Evolutionary conservation across 805 yeast species (phyloP).

Genomic region (Saturnispora galanensis): DNA sequence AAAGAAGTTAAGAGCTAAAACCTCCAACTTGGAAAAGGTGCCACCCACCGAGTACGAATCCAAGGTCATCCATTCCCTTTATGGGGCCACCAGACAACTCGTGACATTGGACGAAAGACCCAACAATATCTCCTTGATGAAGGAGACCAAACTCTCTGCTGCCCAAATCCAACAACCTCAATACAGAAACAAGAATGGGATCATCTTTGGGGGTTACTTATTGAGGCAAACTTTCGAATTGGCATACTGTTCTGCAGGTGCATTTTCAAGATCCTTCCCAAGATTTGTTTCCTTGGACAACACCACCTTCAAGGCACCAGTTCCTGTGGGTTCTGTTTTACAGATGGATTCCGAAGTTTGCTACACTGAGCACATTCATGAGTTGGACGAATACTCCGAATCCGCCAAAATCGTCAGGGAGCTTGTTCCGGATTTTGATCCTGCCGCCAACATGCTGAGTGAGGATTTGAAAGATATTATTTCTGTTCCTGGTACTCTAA

Average conservation of each 20-base stretch:
- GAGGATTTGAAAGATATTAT: slow-evolving; percentile 47
- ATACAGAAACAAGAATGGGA: slow-evolving; percentile 88
- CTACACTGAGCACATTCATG: slow-evolving; percentile 72
- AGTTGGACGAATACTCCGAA: slow-evolving; percentile 18
- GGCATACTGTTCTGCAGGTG: slow-evolving; percentile 88
- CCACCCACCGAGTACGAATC: slow-evolving; percentile 79
- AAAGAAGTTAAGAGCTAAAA: slow-evolving; percentile 68
- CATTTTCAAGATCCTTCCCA: slow-evolving; percentile 77
- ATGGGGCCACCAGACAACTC: slow-evolving; percentile 42
- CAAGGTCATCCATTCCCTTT: slow-evolving; percentile 64
- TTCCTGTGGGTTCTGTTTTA: slow-evolving; percentile 88
- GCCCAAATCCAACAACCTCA: slow-evolving; percentile 94
- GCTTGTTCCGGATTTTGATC: slow-evolving; percentile 38
- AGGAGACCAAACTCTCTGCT: slow-evolving; percentile 58
- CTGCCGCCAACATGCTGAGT: slow-evolving; percentile 47
- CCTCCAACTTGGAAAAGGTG: slow-evolving; percentile 45
- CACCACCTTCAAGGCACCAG: slow-evolving; percentile 88
- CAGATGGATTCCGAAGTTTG: slow-evolving; percentile 75
- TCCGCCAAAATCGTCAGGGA: slow-evolving; percentile 19
- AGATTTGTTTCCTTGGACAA: slow-evolving; percentile 85
- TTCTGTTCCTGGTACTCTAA: slow-evolving; percentile 72
- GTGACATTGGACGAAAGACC: slow-evolving; percentile 31
- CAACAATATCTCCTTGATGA: slow-evolving; percentile 52
- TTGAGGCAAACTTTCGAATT: slow-evolving; percentile 88
- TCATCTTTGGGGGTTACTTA: slow-evolving; percentile 92